These are phyloP conservation scores for Smittium culicis DNA, from an alignment of 371 early-diverging fungal genomes.

Conservation along the genomic window DNA sequence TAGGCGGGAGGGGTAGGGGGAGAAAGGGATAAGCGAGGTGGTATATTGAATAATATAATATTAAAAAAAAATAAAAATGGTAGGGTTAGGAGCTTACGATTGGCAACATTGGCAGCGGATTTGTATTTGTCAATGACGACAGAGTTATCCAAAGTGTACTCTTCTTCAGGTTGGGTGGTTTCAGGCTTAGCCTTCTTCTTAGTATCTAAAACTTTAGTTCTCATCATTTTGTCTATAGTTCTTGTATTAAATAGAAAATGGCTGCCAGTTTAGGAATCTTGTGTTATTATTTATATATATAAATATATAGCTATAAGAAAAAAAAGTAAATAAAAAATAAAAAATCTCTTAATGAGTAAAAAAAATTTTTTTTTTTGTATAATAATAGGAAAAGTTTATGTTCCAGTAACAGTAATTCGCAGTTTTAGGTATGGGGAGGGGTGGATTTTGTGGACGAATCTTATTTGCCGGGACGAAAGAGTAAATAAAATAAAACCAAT, in stretches of 20 bases:
- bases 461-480: no score
- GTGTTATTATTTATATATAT: not conserved
- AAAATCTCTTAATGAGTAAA: not conserved
- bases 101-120: slow-evolving; percentile 63
- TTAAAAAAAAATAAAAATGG: not conserved
- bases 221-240: not conserved
- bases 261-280: not conserved
- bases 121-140: slow-evolving; percentile 67
- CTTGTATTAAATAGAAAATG: no score
- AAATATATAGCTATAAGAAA: not conserved
- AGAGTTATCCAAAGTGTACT: slow-evolving; percentile 27
- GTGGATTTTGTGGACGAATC: no score
- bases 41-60: no score
- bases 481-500: no score
- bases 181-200: not conserved
- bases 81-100: slow-evolving; percentile 34
- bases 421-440: no score
- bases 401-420: not conserved
- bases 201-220: not conserved
- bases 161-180: not conserved
- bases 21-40: not conserved
- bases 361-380: not conserved
- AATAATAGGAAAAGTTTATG: not conserved
- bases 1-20: no score
- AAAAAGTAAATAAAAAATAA: not conserved